Conservation (phyloP, 176 grass and related monocot species). For the Triticum timopheevii region DNA sequence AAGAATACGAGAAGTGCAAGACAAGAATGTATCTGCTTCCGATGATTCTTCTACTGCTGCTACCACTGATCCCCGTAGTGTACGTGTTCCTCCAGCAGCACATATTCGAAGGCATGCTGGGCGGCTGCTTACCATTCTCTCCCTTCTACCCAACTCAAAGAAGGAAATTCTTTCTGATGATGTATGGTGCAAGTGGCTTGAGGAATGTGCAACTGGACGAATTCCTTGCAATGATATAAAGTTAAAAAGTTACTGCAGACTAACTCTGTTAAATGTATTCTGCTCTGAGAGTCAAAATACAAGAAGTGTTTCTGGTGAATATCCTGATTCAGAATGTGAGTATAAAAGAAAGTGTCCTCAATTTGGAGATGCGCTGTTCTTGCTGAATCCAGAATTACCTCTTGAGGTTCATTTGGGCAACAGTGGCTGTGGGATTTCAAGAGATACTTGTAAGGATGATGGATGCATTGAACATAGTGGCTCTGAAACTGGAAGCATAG, state of each 20-base stretch:
- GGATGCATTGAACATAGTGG: constrained; percentile 20
- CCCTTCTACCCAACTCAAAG: constrained; percentile 72
- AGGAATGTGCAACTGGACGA: constrained; percentile 75
- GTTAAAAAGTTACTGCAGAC: constrained; percentile 78
- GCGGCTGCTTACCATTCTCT: constrained; percentile 79
- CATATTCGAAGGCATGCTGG: constrained; percentile 94
- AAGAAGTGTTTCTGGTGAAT: constrained; percentile 35
- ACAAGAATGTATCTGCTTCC: constrained; percentile 40
- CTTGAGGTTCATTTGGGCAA: constrained; percentile 59
- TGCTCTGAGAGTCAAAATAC: constrained; percentile 44
- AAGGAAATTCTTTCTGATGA: constrained; percentile 71
- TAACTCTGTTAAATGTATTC: constrained; percentile 73
- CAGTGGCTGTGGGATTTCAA: constrained; percentile 38
- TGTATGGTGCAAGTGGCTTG: constrained; percentile 91
- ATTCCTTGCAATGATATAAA: constrained; percentile 80
- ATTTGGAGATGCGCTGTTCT: constrained; percentile 86
- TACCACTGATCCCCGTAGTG: constrained; percentile 63
- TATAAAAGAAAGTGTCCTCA: constrained; percentile 64
- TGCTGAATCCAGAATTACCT: constrained; percentile 80
- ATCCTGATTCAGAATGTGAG: constrained; percentile 43
- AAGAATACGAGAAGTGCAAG: constrained; percentile 66
- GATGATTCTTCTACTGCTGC: constrained; percentile 47
- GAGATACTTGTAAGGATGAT: constrained; percentile 36
- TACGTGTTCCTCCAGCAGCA: constrained; percentile 81
- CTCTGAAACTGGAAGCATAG: constrained; percentile 20